Base-by-base conservation (phyloP, 2,329 filamentous ascomycete genomes). In the Huntiella savannae region DNA sequence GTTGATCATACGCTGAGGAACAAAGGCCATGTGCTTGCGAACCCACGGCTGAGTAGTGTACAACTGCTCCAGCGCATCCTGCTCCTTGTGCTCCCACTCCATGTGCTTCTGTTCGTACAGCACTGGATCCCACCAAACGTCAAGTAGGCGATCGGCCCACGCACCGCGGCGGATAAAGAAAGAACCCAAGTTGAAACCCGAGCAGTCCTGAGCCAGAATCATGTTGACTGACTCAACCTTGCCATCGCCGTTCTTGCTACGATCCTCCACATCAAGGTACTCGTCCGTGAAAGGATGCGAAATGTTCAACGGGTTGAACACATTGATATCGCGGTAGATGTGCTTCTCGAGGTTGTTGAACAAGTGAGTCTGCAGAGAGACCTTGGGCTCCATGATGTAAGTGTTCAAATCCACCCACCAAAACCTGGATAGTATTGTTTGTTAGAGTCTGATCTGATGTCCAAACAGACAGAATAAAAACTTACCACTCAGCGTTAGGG, bases 371-470 rank as follows among this genome's bases (percentile, higher is more conserved):
- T 96, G 87, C 15, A 98, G 71, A 7, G 88, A 94, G 61, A 86
- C 84, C 15, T 76, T 79, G 3, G 86, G 85, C 59, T 98, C 91
- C 91, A 98, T 98, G 60, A 98, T 79, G 63, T 88, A 92, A 3
- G 91, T 98, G 64, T 94, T 93, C 35, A 96, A 74, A 61, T 98
- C 91, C 49, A 98, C 70, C 88, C 91, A 98, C 91, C 91, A 98
- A 57, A 98, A 91, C 87, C 87, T 94, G 58, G n/a, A 33, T 13
- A 19, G 45, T 32, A 16, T 17, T 16, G 16, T n/a, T 13, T 16
- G 40, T 48, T 43, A 40, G 41, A 33, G 12, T 22, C 12, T 44
- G 40, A n/a, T 32, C 11, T 13, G 22, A 28, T 28, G 22, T 28
- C 22, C 22, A 28, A 28, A 28, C 10, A 28, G 19, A 22, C 4